These are phyloP conservation scores for Spathaspora hagerdaliae DNA, from an alignment of 805 yeast genomes.

Conservation along the genomic window DNA sequence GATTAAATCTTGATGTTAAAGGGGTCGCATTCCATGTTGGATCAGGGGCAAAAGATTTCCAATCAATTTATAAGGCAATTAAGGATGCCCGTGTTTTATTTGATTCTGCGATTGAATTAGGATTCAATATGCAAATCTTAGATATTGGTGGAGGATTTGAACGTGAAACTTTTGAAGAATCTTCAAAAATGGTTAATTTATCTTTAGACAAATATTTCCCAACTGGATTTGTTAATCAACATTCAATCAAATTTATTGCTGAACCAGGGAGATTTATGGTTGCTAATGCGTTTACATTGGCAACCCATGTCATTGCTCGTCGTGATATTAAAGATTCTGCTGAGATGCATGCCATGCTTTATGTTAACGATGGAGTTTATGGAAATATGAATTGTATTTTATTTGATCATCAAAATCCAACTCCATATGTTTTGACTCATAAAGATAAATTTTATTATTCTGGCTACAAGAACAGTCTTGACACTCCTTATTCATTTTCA, in stretches of 20 bases:
- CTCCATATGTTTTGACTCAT: constrained; percentile 62
- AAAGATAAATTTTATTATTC: constrained; percentile 42
- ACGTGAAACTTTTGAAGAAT: constrained; percentile 52
- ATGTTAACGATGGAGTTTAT: constrained; percentile 92
- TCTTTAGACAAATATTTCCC: constrained; percentile 65
- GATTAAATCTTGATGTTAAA: constrained; percentile 56
- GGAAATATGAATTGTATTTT: constrained; percentile 93
- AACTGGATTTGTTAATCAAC: constrained; percentile 15
- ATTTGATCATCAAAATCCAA: constrained; percentile 85
- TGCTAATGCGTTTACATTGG: constrained; percentile 80
- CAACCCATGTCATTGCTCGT: constrained; percentile 81
- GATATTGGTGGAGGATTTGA: constrained; percentile 96
- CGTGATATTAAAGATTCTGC: constrained; percentile 40
- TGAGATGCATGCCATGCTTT: constrained; percentile 56
- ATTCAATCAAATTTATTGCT: constrained; percentile 57
- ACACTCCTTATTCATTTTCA: constrained; percentile 43
- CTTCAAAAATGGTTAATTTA: constrained; percentile 53
- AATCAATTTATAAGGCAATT: constrained; percentile 66
- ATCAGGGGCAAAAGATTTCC: constrained; percentile 79
- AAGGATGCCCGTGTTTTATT: constrained; percentile 67
- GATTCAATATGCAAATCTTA: constrained; percentile 46
- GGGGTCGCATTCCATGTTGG: constrained; percentile 98
- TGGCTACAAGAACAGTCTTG: constrained; percentile 10
- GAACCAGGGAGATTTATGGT: constrained; percentile 94
- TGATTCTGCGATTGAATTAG: constrained; percentile 43